phyloP scores from a whole-genome alignment of 2,329 filamentous ascomycete genomes.

The Cucurbitaria berberidis region DNA sequence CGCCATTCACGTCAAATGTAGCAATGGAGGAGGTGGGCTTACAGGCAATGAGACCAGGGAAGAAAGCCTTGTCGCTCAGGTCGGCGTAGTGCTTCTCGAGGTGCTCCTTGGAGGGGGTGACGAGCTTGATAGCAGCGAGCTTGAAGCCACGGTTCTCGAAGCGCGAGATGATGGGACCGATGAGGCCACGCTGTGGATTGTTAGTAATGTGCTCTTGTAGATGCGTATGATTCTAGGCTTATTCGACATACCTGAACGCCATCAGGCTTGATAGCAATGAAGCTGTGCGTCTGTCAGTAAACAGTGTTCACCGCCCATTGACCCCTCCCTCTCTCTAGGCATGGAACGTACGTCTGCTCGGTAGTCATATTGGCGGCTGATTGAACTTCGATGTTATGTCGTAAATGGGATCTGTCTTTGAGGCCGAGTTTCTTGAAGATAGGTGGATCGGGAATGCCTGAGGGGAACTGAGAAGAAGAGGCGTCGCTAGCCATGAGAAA shows the following conservation, averaged over 20 bases:
- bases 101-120: slow-evolving; percentile 87
- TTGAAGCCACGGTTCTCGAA: slow-evolving; percentile 99
- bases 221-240: not conserved
- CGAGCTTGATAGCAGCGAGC: slow-evolving; percentile 96
- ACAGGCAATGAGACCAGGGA: slow-evolving; percentile 92
- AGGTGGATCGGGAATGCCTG: slow-evolving; percentile 31
- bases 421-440: slow-evolving; percentile 61
- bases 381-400: slow-evolving; percentile 26
- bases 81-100: slow-evolving; percentile 98
- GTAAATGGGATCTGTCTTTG: slow-evolving; percentile 57
- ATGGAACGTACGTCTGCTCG: slow-evolving; percentile 63
- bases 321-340: not conserved
- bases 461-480: slow-evolving; percentile 35
- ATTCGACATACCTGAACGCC: slow-evolving; percentile 83
- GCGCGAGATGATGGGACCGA: slow-evolving; percentile 96
- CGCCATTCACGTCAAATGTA: not conserved
- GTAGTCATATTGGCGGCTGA: not conserved
- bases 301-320: slow-evolving; percentile 25
- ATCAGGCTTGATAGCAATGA: slow-evolving; percentile 99
- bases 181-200: slow-evolving; percentile 79
- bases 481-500: not conserved
- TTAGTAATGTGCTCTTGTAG: slow-evolving; percentile 10
- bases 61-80: slow-evolving; percentile 94
- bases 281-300: slow-evolving; percentile 64
- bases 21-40: slow-evolving; percentile 49